A percentile compares a stretch with the other conserved stretches of the same genome.
These are phyloP conservation scores for Aspergillus ochraceoroseus DNA, from an alignment of 2,329 filamentous ascomycete species.

Conservation along the genomic window DNA sequence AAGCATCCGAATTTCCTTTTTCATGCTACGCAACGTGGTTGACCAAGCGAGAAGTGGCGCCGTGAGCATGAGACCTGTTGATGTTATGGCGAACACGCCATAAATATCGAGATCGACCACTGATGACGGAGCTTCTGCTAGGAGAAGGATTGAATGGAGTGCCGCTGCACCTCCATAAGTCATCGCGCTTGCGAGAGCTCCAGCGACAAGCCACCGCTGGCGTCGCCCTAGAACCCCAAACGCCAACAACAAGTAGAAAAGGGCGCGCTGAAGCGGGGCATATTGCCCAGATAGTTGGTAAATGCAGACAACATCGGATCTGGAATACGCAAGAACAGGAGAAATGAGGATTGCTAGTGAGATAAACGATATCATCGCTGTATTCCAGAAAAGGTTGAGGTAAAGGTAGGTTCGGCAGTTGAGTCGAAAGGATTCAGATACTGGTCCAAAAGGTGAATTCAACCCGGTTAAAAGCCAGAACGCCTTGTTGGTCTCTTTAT, in stretches of 20 bases:
- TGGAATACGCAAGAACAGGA: no score
- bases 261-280: conserved; percentile 5
- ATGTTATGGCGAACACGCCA: conserved; percentile 6
- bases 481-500: no score
- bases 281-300: conserved; percentile 4
- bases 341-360: no score
- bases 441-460: no score
- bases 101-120: conserved; percentile 7
- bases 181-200: conserved; percentile 8
- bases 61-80: conserved; percentile 5
- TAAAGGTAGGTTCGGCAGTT: no score
- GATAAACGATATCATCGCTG: no score
- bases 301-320: conserved; percentile 3
- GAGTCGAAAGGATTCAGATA: no score
- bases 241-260: conserved; percentile 4
- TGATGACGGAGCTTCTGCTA: background rate
- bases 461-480: no score
- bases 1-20: conserved; percentile 1
- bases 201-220: conserved; percentile 8
- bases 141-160: conserved; percentile 1
- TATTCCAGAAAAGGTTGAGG: no score
- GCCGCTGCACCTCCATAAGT: conserved; percentile 5
- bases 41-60: conserved; percentile 4
- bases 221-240: conserved; percentile 6
- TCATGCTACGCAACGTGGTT: background rate